Base-by-base conservation (phyloP, 140 eudicot genomes). In the Stevia rebaudiana region DNA sequence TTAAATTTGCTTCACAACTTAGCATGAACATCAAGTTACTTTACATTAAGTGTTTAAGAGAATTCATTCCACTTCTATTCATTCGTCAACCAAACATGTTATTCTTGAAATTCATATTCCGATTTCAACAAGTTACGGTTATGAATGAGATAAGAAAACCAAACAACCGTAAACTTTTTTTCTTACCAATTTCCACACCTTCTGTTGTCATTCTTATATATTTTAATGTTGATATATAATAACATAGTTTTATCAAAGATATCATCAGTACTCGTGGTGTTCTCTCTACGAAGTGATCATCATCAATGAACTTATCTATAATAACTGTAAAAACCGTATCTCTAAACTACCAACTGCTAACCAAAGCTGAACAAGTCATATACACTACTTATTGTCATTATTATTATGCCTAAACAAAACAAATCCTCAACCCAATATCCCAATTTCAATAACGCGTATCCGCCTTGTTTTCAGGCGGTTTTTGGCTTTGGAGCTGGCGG, bases 401-500 rank as follows among this genome's bases (percentile, higher is more conserved):
- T 63, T 63, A 63, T 63, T 72, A 72, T 30, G 42, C 77, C 66
- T 63, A 72, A 18, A 63, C 6, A 41, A 53, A 73, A 53, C 31
- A 30, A 52, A 70, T 61, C 63, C 48, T 68, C 42, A 3, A 49
- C 46, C 28, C 2, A 31, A 57, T 10, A 13, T 13, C 47, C 28
- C 13, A 5, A n/a, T 22, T 7, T 48, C 13, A 36, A 52, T 67
- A 54, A 43, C 0, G 66, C 18, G 36, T 53, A 40, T 11, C 47
- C 1, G 44, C 48, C 36, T 67, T 31, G 23, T 55, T 40, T 69
- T 78, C 64, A 77, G 50, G 41, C 11, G 11, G 41, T 36, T 87
- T 81, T 81, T 50, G 63, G 63, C 74, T 83, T 83, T 28, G 54
- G 47, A 24, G 86, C 30, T 50, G 57, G 50, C 51, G 31, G 82